Base-by-base conservation (phyloP, 2,329 filamentous ascomycete genomes). In the Escovopsis sp. region DNA sequence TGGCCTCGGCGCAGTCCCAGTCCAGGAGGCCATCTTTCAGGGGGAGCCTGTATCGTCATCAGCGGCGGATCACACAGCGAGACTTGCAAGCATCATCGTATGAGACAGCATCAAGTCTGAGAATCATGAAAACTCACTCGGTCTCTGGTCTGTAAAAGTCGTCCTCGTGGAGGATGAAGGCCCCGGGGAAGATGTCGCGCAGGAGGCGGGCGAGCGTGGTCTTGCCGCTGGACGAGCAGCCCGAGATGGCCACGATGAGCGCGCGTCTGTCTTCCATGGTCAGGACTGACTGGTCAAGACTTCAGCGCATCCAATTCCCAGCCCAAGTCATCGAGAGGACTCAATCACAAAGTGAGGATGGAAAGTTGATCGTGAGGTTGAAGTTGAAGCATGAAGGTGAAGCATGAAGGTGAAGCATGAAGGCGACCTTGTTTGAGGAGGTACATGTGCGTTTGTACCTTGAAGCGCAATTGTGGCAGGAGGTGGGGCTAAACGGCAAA, bases 171-270 rank as follows among this genome's bases (percentile, higher is more conserved):
- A 98, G 71, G 54, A 96, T 84, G 55, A 87, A 89, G 13, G 78
- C 71, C 50, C 71, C 68, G 8, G 79, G 79, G 53, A 95, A 87
- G 49, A 94, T 79, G 56, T 84, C 78, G 44, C 86, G 79, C 14
- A 98, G 70, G 11, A 95, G 71, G 2, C 89, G 76, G 15, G 87
- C 84, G 12, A 98, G 74, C 2, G 91, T 96, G 2, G 91, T 96
- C 67, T 98, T 98, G 45, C 91, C 91, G 52, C 84, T 89, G 4
- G 84, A 94, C 2, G 89, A 95, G 48, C 84, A 85, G 43, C 91
- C 91, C 33, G 85, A 93, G 44, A 96, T 78, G 45, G 79, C 86
- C 42, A 96, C 67, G 35, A 94, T 66, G 45, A 89, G 57, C 32
- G 72, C 70, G 39, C 65, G 14, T 39, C 30, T 39, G 10, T 39